Evolutionary conservation across 2,329 filamentous ascomycete genomes (phyloP), one percentile per base, ranked within the genome.

Genomic region (Berkeleyomyces rouxiae): DNA sequence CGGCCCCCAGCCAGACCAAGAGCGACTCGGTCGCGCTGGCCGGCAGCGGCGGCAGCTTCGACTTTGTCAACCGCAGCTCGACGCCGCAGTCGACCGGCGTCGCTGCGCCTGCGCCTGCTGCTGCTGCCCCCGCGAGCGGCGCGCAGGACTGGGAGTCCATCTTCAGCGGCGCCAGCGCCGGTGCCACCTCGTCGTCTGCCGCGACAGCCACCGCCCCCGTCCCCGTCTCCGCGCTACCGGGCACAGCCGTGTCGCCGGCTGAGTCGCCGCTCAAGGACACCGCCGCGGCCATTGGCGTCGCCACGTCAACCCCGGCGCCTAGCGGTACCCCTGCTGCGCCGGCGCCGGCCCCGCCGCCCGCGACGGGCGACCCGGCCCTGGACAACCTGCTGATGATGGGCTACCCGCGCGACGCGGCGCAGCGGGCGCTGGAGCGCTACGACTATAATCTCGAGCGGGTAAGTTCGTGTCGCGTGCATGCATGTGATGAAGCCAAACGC

Each of bases 381-480:
- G 95, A 95, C 77, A 85, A 90, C 68, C 73, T 97, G 70, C 95
- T 89, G 0, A 80, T 82, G 7, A 96, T 97, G 90, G 92, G 92
- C 0, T 97, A 95, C 71, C 75, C 83, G 3, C 80, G 92, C 39
- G 76, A 78, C 6, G 84, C 88, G 59, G 87, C 90, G 13, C 75
- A 96, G 43, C 78, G 79, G 59, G 92, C 93, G 33, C 75, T 97
- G 71, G 92, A 97, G 77, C 91, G 92, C 73, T 96, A 88, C 72
- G 90, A 97, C 75, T 96, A 97, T 74, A 93, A 96, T 72, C 80
- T 96, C 71, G 90, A 96, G 74, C 90, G 88, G 82, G 92, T 96
- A 75, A 76, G 84, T 77, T 36, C 23, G 23, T 23, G 23, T 2
- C 23, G 23, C 1, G 23, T 23, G 23, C 23, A 23, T 23, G 23